Evolutionary conservation across 768 basidiomycete genomes (phyloP).

Genomic region (Serpula lacrymans): DNA sequence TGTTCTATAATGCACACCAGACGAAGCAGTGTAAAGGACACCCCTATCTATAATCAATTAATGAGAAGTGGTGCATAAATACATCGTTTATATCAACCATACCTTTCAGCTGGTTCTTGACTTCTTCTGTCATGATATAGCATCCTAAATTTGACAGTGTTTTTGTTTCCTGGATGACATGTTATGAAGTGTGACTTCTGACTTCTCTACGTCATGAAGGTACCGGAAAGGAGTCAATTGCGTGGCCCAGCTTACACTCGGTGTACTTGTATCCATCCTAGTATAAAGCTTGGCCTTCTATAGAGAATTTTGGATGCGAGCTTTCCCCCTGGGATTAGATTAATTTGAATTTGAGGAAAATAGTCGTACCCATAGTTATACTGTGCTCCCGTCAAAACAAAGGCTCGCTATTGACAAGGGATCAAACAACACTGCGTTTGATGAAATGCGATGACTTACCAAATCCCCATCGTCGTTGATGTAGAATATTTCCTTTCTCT

Average conservation of each 20-base stretch:
- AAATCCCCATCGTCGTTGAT: background rate
- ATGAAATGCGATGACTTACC: background rate
- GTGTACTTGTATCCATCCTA: slow-evolving; percentile 12
- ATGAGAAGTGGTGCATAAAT: background rate
- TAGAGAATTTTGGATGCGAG: no score
- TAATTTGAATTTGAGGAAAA: no score
- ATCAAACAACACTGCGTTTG: no score
- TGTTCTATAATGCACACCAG: slow-evolving; percentile 13
- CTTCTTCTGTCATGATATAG: slow-evolving; percentile 7
- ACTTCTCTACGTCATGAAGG: no score
- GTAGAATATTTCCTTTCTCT: slow-evolving; percentile 3
- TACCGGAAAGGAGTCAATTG: slow-evolving; percentile 7
- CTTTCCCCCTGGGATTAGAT: no score
- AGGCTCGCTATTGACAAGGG: no score
- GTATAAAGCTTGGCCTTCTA: background rate
- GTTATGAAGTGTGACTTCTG: no score
- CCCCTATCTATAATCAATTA: slow-evolving; percentile 10
- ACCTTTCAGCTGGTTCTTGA: slow-evolving; percentile 9
- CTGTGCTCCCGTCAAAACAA: no score
- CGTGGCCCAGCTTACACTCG: background rate
- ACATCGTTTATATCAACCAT: background rate
- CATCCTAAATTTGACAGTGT: slow-evolving; percentile 6
- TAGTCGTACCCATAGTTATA: no score
- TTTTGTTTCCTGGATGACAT: slow-evolving; percentile 12
- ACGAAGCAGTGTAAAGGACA: slow-evolving; percentile 5